These are phyloP conservation scores for Arabis hirsuta DNA, from an alignment of 345 rosid species.

Conservation along the genomic window DNA sequence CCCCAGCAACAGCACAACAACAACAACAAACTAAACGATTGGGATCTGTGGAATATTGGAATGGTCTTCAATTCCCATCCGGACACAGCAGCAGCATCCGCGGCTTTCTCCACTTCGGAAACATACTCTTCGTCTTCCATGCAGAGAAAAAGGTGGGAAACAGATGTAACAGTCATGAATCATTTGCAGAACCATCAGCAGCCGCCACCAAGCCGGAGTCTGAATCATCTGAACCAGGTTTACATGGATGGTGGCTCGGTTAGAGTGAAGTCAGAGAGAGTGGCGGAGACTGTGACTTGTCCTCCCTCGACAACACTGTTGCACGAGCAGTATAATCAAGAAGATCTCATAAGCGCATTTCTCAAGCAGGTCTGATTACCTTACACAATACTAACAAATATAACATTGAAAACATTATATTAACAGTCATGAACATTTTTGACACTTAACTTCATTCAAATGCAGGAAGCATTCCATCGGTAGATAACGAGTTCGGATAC, in stretches of 20 bases:
- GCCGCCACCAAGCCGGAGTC: slow-evolving; percentile 4
- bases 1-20: slow-evolving; percentile 51
- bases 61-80: slow-evolving; percentile 56
- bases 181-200: slow-evolving; percentile 30
- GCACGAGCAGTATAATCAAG: slow-evolving; percentile 68
- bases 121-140: slow-evolving; percentile 52
- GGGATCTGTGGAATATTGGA: slow-evolving; percentile 76
- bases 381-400: neutral
- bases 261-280: slow-evolving; percentile 69
- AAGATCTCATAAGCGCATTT: slow-evolving; percentile 87
- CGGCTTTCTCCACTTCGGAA: slow-evolving; percentile 47
- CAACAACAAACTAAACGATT: slow-evolving; percentile 52
- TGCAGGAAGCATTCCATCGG: slow-evolving; percentile 64
- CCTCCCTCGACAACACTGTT: slow-evolving; percentile 49
- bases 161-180: slow-evolving; percentile 39
- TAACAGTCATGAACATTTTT: slow-evolving; percentile 8
- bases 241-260: slow-evolving; percentile 43
- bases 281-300: slow-evolving; percentile 51
- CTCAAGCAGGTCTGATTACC: slow-evolving; percentile 66
- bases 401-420: too few species aligned
- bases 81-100: slow-evolving; percentile 49
- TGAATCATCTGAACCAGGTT: slow-evolving; percentile 32
- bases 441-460: slow-evolving; percentile 24
- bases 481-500: slow-evolving; percentile 77
- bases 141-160: slow-evolving; percentile 49